These are phyloP conservation scores for Volvox africanus DNA, from an alignment of 139 green algal species.

Conservation along the genomic window DNA sequence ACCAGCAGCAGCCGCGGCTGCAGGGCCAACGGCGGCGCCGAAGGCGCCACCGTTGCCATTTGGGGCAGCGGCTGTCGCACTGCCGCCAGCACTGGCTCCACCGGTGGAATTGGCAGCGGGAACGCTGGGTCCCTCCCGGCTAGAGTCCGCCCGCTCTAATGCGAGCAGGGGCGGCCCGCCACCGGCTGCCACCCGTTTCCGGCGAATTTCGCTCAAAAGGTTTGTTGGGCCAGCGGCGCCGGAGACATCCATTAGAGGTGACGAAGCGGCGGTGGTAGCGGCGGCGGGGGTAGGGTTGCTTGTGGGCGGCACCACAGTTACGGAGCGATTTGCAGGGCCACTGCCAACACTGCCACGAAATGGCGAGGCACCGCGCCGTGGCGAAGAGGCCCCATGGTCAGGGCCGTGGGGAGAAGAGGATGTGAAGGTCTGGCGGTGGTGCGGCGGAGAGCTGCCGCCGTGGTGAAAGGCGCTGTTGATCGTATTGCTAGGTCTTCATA, in stretches of 20 bases:
- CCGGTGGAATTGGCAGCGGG: neutral
- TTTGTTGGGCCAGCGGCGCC: neutral
- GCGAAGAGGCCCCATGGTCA: neutral
- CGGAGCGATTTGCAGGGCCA: neutral
- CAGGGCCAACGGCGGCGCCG: neutral
- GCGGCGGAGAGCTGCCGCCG: neutral
- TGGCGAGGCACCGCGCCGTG: neutral
- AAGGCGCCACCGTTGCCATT: neutral
- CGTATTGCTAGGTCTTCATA: neutral
- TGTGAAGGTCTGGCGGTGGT: neutral
- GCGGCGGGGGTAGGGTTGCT: neutral
- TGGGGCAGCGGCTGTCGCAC: neutral
- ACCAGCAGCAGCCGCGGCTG: neutral
- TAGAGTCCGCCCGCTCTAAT: neutral
- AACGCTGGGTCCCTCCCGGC: neutral
- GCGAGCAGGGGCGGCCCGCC: neutral
- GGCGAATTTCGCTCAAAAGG: constrained; percentile 6
- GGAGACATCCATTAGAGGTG: neutral
- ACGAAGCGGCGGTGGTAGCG: neutral
- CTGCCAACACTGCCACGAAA: neutral
- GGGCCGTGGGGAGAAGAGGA: neutral
- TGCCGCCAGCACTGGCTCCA: neutral
- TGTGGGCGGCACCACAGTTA: neutral
- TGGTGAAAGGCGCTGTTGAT: neutral
- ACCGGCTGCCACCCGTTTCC: neutral